phyloP scores from a whole-genome alignment of 352 stramenopile species.

The Globisporangium paddicum region DNA sequence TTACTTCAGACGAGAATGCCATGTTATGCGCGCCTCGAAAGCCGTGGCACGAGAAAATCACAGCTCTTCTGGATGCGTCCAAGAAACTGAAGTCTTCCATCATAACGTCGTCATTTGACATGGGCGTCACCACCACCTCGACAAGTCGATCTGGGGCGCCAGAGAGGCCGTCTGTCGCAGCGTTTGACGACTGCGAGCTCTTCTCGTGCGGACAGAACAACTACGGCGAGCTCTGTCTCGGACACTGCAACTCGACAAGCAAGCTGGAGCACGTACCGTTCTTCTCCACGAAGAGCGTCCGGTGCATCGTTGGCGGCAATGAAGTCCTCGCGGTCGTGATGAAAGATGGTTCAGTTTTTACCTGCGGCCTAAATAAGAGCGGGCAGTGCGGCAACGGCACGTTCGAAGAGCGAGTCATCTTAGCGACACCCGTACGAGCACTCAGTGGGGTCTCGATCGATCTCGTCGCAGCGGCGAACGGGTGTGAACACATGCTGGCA shows the following conservation, averaged over 20 bases:
- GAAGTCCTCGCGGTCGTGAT: conserved; percentile 83
- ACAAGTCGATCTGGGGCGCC: conserved; percentile 1
- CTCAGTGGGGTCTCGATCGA: conserved; percentile 58
- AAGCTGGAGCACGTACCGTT: conserved; percentile 84
- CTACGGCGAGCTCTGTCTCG: conserved; percentile 83
- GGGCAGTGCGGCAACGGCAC: conserved; percentile 85
- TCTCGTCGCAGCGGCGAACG: conserved; percentile 76
- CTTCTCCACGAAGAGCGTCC: conserved; percentile 74
- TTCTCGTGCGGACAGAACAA: conserved; percentile 90
- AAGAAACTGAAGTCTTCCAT: conserved; percentile 25
- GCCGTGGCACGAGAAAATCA: conserved; percentile 46
- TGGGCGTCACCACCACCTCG: background rate
- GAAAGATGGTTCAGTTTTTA: conserved; percentile 78
- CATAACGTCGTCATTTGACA: background rate
- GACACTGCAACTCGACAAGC: conserved; percentile 83
- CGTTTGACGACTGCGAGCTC: conserved; percentile 81
- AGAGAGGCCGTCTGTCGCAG: conserved; percentile 13
- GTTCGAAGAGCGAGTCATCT: conserved; percentile 81
- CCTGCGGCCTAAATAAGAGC: conserved; percentile 86
- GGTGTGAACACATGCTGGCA: conserved; percentile 85
- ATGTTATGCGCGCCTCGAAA: conserved; percentile 48
- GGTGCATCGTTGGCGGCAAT: conserved; percentile 73
- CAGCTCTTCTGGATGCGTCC: conserved; percentile 27
- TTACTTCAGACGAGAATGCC: conserved; percentile 22
- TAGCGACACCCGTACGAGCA: conserved; percentile 66